These are phyloP conservation scores for Aegilops speltoides DNA, from an alignment of 176 grass and related monocot genomes.

Conservation along the genomic window DNA sequence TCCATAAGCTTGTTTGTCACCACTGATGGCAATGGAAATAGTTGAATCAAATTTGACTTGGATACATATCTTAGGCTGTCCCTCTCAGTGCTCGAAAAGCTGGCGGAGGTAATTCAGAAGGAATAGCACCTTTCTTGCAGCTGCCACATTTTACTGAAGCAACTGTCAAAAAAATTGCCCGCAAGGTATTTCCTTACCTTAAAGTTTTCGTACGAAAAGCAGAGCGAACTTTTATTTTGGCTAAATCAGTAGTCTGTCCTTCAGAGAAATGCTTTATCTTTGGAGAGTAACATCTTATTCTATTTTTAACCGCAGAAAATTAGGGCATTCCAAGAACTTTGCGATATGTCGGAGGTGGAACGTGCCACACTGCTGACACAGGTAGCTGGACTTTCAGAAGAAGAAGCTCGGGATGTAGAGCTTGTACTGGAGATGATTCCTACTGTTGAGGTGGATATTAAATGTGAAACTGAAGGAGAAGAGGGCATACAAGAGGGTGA, in stretches of 20 bases:
- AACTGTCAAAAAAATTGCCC: slow-evolving; percentile 72
- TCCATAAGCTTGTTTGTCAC: not conserved
- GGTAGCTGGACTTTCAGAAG: slow-evolving; percentile 66
- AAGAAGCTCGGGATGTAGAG: slow-evolving; percentile 66
- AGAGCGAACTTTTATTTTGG: not conserved
- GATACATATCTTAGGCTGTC: slow-evolving; percentile 63
- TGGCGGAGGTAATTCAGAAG: slow-evolving; percentile 74
- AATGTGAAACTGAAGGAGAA: slow-evolving; percentile 97
- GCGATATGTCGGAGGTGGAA: slow-evolving; percentile 58
- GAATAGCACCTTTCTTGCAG: slow-evolving; percentile 90
- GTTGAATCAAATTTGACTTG: slow-evolving; percentile 7
- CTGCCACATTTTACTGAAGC: slow-evolving; percentile 84
- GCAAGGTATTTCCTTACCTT: slow-evolving; percentile 56
- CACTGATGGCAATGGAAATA: slow-evolving; percentile 26
- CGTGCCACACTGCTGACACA: slow-evolving; percentile 74
- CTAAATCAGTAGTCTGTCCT: not conserved
- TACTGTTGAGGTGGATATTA: slow-evolving; percentile 84
- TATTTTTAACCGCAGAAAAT: slow-evolving; percentile 62
- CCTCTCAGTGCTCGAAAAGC: slow-evolving; percentile 83
- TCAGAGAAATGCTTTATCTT: not conserved
- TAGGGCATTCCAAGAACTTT: slow-evolving; percentile 79
- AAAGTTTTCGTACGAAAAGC: not conserved
- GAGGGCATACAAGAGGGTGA: slow-evolving; percentile 94
- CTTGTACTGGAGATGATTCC: slow-evolving; percentile 92
- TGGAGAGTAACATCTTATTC: not conserved